These are phyloP conservation scores for Talaromyces atroroseus DNA, from an alignment of 2,329 filamentous ascomycete genomes.

Conservation along the genomic window DNA sequence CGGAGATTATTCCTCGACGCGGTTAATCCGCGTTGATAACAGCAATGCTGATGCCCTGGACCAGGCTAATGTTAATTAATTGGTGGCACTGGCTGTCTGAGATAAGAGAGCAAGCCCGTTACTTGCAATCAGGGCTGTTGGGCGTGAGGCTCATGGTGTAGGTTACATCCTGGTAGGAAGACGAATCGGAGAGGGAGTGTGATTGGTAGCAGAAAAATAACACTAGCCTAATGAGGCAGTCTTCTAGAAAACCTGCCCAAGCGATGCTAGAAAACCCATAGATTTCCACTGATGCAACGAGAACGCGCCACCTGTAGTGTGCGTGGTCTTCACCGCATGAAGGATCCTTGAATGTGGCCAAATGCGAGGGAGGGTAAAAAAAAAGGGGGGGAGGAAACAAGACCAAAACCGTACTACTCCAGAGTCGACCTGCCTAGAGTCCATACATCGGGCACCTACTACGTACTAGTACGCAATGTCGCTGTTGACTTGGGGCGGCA, in stretches of 20 bases:
- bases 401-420: not conserved
- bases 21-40: not conserved
- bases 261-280: slow-evolving; percentile 5
- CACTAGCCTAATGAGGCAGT: not conserved
- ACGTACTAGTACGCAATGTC: too few relatives aligned
- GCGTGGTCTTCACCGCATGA: not conserved
- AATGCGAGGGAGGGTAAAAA: not conserved
- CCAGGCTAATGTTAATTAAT: not conserved
- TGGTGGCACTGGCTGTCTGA: not conserved
- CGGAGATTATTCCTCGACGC: not conserved
- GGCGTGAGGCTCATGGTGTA: too few relatives aligned
- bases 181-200: not conserved
- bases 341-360: slow-evolving; percentile 4
- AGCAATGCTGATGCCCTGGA: not conserved
- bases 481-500: too few relatives aligned
- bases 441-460: too few relatives aligned
- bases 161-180: not conserved
- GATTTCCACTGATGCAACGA: not conserved
- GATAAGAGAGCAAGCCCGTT: not conserved
- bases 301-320: not conserved
- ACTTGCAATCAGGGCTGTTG: not conserved
- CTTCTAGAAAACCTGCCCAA: not conserved
- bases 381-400: not conserved
- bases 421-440: too few relatives aligned
- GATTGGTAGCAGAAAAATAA: not conserved